Percentiles rank a stretch among this genome's conserved stretches.
These are phyloP conservation scores for Henckelia pumila DNA, from an alignment of 257 asterid species.

Conservation along the genomic window DNA sequence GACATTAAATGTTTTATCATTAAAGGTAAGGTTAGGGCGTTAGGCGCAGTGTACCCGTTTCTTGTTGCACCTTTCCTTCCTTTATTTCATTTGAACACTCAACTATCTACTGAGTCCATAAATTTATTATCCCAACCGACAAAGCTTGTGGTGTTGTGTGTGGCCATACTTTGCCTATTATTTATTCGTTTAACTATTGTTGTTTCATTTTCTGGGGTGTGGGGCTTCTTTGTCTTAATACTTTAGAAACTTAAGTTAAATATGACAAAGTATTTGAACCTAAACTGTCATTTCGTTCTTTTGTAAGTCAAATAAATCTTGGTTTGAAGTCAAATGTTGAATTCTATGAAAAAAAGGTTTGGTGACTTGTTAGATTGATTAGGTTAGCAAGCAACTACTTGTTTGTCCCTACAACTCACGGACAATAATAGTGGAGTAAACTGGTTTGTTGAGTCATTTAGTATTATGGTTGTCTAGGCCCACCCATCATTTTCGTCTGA, in stretches of 20 bases:
- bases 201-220: neutral
- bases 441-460: neutral
- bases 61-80: conserved; percentile 23
- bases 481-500: too few species aligned
- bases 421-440: neutral
- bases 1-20: neutral
- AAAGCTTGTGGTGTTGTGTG: conserved; percentile 7
- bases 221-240: neutral
- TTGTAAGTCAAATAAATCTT: neutral
- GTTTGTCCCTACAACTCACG: conserved; percentile 7
- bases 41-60: conserved; percentile 19
- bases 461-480: neutral
- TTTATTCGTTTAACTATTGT: neutral
- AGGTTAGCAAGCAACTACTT: conserved; percentile 40
- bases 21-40: neutral
- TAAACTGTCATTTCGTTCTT: neutral
- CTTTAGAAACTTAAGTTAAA: neutral
- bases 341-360: conserved; percentile 20
- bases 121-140: conserved; percentile 15
- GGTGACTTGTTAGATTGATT: conserved; percentile 42
- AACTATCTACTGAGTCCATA: neutral
- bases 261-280: neutral
- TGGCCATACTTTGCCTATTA: conserved; percentile 6
- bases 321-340: conserved; percentile 16
- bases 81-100: conserved; percentile 29